A percentile compares a stretch with the other conserved stretches of the same genome.
Conservation (phyloP, 176 grass and related monocot genomes). For the Dendrocalamus sinicus region DNA sequence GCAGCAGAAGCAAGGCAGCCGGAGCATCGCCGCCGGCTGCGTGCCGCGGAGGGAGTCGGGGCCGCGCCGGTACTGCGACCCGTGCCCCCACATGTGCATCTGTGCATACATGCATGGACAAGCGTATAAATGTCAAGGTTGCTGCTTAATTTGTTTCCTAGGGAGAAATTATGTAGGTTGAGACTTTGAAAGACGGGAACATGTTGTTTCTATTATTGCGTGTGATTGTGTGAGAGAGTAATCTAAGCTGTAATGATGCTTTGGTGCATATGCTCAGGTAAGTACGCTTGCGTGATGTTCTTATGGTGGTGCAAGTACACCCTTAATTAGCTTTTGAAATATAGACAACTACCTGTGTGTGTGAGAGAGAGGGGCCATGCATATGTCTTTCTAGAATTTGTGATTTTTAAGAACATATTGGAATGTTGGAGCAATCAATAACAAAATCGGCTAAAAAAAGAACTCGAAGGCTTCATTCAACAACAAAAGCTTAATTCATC, state of each 20-base stretch:
- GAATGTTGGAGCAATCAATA: neutral
- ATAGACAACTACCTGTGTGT: neutral
- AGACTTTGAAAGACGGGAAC: neutral
- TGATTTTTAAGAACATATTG: neutral
- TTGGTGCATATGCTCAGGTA: neutral
- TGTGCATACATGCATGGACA: conserved; percentile 1
- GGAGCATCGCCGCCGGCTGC: conserved; percentile 71
- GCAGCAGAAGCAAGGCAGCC: conserved; percentile 70
- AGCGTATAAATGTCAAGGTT: neutral
- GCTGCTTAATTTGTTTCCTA: neutral
- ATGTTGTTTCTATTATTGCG: neutral
- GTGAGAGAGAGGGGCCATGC: neutral
- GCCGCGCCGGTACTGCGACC: conserved; percentile 61
- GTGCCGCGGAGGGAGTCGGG: conserved; percentile 62
- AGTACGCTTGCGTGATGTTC: neutral
- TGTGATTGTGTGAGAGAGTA: neutral
- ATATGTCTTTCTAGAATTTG: neutral
- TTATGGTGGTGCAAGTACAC: neutral
- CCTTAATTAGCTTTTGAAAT: neutral
- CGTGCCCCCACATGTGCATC: conserved; percentile 87
- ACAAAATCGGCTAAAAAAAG: neutral
- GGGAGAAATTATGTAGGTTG: neutral
- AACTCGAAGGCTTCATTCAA: neutral
- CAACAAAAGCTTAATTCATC: neutral
- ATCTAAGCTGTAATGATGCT: neutral